Conservation (phyloP, 2,329 filamentous ascomycete species). For the Capronia epimyces region DNA sequence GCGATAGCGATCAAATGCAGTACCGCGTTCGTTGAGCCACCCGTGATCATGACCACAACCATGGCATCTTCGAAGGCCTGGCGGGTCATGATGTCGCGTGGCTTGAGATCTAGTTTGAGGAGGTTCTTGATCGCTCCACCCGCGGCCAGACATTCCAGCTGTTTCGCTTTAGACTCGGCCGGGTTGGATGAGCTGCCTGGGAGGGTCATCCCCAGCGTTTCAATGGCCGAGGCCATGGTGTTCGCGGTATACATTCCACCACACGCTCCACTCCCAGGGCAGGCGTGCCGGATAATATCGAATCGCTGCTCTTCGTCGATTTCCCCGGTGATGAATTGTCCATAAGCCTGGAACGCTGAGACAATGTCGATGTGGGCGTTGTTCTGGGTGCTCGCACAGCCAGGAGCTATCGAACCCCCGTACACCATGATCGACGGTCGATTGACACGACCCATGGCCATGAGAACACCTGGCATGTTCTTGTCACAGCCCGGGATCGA, state of each 20-base stretch:
- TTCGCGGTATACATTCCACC: conserved; percentile 81
- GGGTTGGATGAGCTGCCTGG: conserved; percentile 76
- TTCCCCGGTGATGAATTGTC: conserved; percentile 85
- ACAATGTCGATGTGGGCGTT: conserved; percentile 83
- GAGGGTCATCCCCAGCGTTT: conserved; percentile 71
- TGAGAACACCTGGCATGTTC: conserved; percentile 93
- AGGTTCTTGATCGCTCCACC: conserved; percentile 70
- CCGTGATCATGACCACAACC: conserved; percentile 74
- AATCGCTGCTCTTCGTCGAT: conserved; percentile 88
- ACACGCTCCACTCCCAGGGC: conserved; percentile 75
- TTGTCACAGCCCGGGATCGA: conserved; percentile 98
- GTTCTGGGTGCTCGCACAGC: conserved; percentile 70
- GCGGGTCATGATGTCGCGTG: conserved; percentile 71
- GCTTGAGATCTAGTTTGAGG: conserved; percentile 69
- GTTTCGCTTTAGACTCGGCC: conserved; percentile 66
- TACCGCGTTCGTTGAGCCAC: conserved; percentile 80
- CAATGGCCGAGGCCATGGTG: conserved; percentile 69
- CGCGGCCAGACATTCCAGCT: conserved; percentile 64
- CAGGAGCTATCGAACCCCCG: conserved; percentile 87
- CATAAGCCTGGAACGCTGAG: conserved; percentile 96
- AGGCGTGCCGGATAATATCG: conserved; percentile 90
- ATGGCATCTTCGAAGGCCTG: conserved; percentile 81
- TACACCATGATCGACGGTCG: conserved; percentile 96
- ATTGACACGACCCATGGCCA: conserved; percentile 93
- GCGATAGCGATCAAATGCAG: conserved; percentile 80